Conservation (phyloP, 2,329 filamentous ascomycete genomes). For the Pseudodiploospora longispora region DNA sequence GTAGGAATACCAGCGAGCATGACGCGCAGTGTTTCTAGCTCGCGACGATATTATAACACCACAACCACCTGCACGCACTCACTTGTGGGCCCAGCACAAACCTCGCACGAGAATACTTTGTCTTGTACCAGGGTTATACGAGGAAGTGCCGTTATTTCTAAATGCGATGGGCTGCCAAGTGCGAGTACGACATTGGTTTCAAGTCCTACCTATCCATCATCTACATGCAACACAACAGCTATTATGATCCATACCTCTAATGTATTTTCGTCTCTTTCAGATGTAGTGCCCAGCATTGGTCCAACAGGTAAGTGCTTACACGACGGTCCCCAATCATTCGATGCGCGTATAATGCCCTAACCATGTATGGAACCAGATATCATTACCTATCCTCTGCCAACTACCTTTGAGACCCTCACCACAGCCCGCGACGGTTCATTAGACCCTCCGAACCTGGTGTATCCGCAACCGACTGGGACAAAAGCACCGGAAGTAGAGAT, state of each 20-base stretch:
- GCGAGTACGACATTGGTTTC: slow-evolving; percentile 3
- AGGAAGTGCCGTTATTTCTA: slow-evolving; percentile 3
- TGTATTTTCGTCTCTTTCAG: too few relatives aligned
- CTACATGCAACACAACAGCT: slow-evolving; percentile 17
- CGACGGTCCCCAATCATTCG: too few relatives aligned
- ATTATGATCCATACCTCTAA: slow-evolving; percentile 5
- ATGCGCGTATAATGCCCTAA: too few relatives aligned
- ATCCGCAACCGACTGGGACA: slow-evolving; percentile 14
- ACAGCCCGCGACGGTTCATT: slow-evolving; percentile 7
- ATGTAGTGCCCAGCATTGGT: too few relatives aligned
- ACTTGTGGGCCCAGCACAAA: slow-evolving; percentile 1
- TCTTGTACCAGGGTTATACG: slow-evolving; percentile 2
- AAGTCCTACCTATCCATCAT: slow-evolving; percentile 8
- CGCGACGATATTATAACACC: slow-evolving; percentile 5
- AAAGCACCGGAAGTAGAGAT: slow-evolving; percentile 11
- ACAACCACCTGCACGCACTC: slow-evolving; percentile 8
- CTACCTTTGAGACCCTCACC: slow-evolving; percentile 13
- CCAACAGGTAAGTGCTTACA: too few relatives aligned
- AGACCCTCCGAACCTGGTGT: slow-evolving; percentile 1
- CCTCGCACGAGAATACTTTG: too few relatives aligned
- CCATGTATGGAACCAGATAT: neutral
- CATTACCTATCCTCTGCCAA: slow-evolving; percentile 5
- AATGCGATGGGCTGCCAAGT: neutral
- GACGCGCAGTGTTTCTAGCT: neutral
- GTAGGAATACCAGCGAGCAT: neutral